phyloP scores from a whole-genome alignment of 176 grass and related monocot genomes.

The Leersia perrieri region DNA sequence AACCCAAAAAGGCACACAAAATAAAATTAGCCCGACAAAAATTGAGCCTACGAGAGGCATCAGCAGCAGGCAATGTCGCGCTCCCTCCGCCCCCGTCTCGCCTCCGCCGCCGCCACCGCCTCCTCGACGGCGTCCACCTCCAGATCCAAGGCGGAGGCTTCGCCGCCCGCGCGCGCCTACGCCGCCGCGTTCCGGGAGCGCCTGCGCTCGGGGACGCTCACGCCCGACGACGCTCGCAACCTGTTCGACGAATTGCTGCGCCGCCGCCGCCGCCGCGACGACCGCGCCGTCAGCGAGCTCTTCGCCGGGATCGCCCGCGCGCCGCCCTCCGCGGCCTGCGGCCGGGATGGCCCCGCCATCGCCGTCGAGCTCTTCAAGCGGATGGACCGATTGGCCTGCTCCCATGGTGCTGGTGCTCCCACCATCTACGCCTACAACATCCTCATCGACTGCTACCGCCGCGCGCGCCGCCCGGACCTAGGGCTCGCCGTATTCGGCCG shows the following conservation, averaged over 20 bases:
- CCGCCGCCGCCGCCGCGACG: too few species aligned
- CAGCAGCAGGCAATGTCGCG: too few species aligned
- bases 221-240: neutral
- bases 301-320: neutral
- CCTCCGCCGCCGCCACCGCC: neutral
- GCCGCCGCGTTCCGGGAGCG: neutral
- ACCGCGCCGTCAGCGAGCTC: neutral
- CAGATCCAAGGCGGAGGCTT: fast-evolving
- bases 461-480: neutral
- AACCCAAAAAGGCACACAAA: too few species aligned
- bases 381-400: neutral
- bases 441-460: slow-evolving; percentile 29
- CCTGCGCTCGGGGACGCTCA: neutral
- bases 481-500: slow-evolving; percentile 2
- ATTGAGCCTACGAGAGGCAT: too few species aligned
- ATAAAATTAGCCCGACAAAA: too few species aligned
- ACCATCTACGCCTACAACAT: neutral
- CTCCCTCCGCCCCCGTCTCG: neutral
- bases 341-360: neutral
- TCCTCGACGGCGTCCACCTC: neutral
- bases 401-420: neutral
- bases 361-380: slow-evolving; percentile 17
- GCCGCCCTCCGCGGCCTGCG: neutral
- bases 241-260: slow-evolving; percentile 13
- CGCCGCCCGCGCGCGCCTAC: too few species aligned